Evolutionary conservation across 1,139 yeast species (phyloP), one percentile per base, ranked within the genome.

Genomic region (Wickerhamomyces sp.): DNA sequence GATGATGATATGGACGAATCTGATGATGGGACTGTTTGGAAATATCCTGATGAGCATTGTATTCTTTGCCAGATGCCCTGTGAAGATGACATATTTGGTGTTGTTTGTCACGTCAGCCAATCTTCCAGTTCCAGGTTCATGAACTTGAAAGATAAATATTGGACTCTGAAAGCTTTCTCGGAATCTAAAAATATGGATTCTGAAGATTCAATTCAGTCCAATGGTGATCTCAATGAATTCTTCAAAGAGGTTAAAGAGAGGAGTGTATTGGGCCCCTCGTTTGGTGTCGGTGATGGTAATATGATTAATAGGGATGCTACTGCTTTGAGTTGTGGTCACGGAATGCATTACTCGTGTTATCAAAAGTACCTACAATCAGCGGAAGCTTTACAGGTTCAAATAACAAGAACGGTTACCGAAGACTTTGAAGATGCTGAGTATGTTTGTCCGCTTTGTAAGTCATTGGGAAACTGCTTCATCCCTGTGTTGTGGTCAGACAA

Each of bases 241-340:
- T 67, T 79, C 63, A 49, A 63, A 1, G 56, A 61, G 4, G 55
- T 70, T 2, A 72, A 69, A 43, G 66, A 69, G 1, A 62, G 64
- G 2, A 59, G 66, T 47, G 79, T 79, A 0, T 66, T 84, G 55
- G 94, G 94, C 0, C 94, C 93, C 0, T 91, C 91, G 0, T 86
- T 84, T 56, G 77, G 81, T 1, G 58, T 65, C 14, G 65, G 60
- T 26, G 64, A 66, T 7, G 61, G 67, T 26, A 23, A 31, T 5
- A 29, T 30, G 29, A n/a, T 48, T 23, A 23, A 37, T 27, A 71
- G 67, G 42, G 74, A 74, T 44, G 68, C 83, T 8, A 80, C 86
- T 1, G 72, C 90, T 7, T 81, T 84, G 56, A 83, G 95, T 44
- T 93, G 99, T 68, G 95, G 97, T 0, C 99, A 93, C 65, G 95